Base-by-base conservation (phyloP, 2,329 filamentous ascomycete species). In the Colletotrichum siamense region DNA sequence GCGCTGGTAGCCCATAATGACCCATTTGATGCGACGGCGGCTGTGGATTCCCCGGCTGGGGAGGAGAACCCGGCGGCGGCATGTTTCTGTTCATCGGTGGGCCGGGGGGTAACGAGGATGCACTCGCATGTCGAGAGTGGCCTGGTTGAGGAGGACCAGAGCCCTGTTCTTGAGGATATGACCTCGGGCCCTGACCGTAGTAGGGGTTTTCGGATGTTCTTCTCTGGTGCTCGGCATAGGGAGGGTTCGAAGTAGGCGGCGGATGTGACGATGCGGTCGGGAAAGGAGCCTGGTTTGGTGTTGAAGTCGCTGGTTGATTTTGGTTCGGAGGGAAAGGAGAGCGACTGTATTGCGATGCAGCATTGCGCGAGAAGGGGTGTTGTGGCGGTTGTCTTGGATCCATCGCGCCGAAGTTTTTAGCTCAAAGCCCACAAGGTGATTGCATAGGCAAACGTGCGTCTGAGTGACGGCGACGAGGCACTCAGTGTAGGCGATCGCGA, bases 41-140 rank as follows among this genome's bases (percentile, higher is more conserved):
- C 44, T 78, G 82, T 62, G 81, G 81, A n/a, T 80, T 81, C 6
- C 84, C 82, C 76, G 81, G 83, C 69, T 84, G 85, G 49, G 86
- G 85, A 77, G 88, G 87, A 73, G 88, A 89, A 62, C 82, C 84
- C 12, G 85, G 86, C 49, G 88, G 88, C 70, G 88, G 87, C 87
- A 89, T 89, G 55, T 83, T 82, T 79, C 86, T 87, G 81, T 83
- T 85, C 78, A 84, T 79, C 4, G 83, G 79, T 8, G 81, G 81
- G 12, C 83, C 82, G 26, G 87, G 83, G 26, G 85, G 82, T 71
- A 88, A 82, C 57, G 87, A 88, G 10, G 88, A 87, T n/a, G 87
- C 79, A 81, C 85, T 88, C 71, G 84, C 87, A 73, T 87, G 85
- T 77, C 87, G 87, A 70, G 85, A 82, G 81, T 86, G 86, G 69